Evolutionary conservation across 805 yeast species (phyloP).

Genomic region (Pichia ethanolica): DNA sequence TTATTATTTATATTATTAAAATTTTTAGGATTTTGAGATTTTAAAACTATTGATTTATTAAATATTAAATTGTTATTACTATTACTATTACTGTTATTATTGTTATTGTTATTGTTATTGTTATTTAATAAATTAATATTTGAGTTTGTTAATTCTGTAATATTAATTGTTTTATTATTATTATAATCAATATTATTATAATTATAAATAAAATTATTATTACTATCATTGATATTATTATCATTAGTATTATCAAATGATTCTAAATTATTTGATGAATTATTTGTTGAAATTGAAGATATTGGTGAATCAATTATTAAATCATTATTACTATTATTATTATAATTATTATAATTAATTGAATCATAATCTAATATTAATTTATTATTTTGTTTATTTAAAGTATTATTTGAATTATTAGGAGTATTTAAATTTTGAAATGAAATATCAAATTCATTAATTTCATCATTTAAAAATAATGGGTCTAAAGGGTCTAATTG

Average conservation of each 20-base stretch:
- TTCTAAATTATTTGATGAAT: not conserved
- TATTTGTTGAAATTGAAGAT: not conserved
- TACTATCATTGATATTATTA: too few relatives aligned
- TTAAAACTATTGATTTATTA: slow-evolving; percentile 1
- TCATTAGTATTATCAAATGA: too few relatives aligned
- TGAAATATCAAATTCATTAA: not conserved
- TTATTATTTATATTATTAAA: too few relatives aligned
- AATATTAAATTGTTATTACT: not conserved
- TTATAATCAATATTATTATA: not conserved
- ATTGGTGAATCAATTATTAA: too few relatives aligned
- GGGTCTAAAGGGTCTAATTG: slow-evolving; percentile 1
- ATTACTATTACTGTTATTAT: not conserved
- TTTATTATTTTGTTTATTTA: too few relatives aligned
- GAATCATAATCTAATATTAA: too few relatives aligned
- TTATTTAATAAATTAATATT: not conserved
- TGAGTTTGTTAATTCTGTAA: not conserved
- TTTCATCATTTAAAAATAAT: not conserved
- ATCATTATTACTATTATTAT: not conserved
- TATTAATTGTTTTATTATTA: not conserved
- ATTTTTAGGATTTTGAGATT: slow-evolving; percentile 1
- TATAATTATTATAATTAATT: not conserved
- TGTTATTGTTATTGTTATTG: too few relatives aligned
- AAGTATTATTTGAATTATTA: too few relatives aligned
- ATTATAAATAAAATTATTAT: too few relatives aligned
- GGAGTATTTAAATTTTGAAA: not conserved